Evolutionary conservation across 176 grass and related monocot species (phyloP).

Genomic region (Alloteropsis semialata): DNA sequence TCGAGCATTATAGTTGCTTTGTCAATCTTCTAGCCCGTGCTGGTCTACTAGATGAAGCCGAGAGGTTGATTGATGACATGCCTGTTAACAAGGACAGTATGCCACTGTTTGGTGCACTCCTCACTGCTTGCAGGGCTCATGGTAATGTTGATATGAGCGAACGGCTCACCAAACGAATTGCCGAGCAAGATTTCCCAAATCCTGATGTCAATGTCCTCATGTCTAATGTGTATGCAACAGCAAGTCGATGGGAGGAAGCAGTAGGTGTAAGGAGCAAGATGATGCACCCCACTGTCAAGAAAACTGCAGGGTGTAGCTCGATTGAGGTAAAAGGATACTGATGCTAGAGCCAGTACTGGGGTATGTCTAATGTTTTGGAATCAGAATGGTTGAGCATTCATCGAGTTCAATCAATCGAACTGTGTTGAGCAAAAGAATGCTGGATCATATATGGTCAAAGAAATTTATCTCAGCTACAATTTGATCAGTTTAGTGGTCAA

Average conservation of each 20-base stretch:
- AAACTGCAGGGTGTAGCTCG: slow-evolving; percentile 63
- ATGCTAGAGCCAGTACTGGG: background rate
- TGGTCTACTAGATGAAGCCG: slow-evolving; percentile 61
- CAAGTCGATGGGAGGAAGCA: slow-evolving; percentile 57
- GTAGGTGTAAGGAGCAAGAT: slow-evolving; percentile 55
- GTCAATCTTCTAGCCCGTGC: slow-evolving; percentile 62
- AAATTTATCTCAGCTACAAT: background rate
- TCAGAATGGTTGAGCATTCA: slow-evolving; percentile 2
- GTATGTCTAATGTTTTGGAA: slow-evolving; percentile 12
- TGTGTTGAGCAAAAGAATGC: background rate
- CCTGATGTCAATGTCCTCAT: slow-evolving; percentile 53
- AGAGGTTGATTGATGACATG: slow-evolving; percentile 43
- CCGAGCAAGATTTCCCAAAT: slow-evolving; percentile 31
- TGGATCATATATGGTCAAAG: background rate
- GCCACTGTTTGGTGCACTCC: slow-evolving; percentile 55
- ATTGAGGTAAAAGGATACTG: slow-evolving; percentile 48
- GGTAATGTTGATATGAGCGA: slow-evolving; percentile 55
- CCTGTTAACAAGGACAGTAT: slow-evolving; percentile 34
- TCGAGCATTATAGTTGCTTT: slow-evolving; percentile 64
- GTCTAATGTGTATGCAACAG: slow-evolving; percentile 64
- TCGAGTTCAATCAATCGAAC: background rate
- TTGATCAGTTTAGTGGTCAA: no score
- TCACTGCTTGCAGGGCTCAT: slow-evolving; percentile 56
- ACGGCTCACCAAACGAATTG: slow-evolving; percentile 41
- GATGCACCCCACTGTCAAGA: slow-evolving; percentile 49